Conservation (phyloP, 1,139 yeast species). For the Maudiozyma humilis region DNA sequence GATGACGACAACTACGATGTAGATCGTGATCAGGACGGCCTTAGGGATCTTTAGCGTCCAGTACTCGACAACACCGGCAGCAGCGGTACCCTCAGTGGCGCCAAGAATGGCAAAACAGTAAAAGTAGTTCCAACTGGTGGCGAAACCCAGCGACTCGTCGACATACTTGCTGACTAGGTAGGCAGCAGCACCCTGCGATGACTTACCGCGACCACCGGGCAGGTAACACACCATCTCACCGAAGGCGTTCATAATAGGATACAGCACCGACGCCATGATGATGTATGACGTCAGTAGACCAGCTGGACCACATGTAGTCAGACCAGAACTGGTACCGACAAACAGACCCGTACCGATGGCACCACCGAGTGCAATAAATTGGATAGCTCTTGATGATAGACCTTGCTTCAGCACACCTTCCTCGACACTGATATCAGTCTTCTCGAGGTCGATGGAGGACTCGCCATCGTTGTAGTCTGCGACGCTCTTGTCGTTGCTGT, state of each 20-base stretch:
- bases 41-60: conserved; percentile 41
- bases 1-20: conserved; percentile 36
- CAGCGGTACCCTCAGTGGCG: conserved; percentile 73
- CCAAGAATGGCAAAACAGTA: conserved; percentile 42
- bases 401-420: conserved; percentile 35
- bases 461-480: not conserved
- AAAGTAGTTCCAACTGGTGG: conserved; percentile 71
- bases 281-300: conserved; percentile 40
- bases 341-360: conserved; percentile 63
- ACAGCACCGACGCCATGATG: conserved; percentile 39
- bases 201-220: conserved; percentile 41
- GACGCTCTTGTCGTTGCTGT: not conserved
- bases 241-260: conserved; percentile 56
- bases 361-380: conserved; percentile 81
- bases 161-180: conserved; percentile 36
- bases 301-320: conserved; percentile 62
- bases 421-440: not conserved
- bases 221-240: conserved; percentile 77
- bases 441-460: not conserved
- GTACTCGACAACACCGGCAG: conserved; percentile 50
- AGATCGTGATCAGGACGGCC: conserved; percentile 45
- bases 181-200: conserved; percentile 27
- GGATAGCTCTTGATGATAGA: conserved; percentile 55
- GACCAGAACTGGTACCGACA: conserved; percentile 58
- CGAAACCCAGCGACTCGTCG: conserved; percentile 64